Evolutionary conservation across 2,329 filamentous ascomycete species (phyloP).

Genomic region (Calonectria naviculata): DNA sequence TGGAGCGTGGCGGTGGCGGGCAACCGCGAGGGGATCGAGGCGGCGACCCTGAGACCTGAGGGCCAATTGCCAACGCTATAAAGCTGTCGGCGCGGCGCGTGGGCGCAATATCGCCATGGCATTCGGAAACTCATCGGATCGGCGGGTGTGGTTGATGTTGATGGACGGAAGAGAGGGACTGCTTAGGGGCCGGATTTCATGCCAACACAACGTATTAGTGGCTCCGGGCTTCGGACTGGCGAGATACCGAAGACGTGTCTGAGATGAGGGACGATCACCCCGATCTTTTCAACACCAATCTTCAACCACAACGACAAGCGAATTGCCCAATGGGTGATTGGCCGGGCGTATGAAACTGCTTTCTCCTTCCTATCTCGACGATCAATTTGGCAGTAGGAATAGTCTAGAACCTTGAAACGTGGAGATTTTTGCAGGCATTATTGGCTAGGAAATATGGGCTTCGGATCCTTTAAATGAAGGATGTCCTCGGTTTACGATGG

Average conservation of each 20-base stretch:
- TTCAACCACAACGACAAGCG: background rate
- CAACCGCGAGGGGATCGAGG: background rate
- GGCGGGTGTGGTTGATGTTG: conserved; percentile 22
- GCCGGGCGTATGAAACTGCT: background rate
- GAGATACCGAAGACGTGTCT: conserved; percentile 4
- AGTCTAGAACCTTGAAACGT: background rate
- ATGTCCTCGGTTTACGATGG: background rate
- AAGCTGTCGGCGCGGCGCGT: conserved; percentile 30
- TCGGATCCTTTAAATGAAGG: conserved; percentile 1
- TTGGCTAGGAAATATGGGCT: conserved; percentile 19
- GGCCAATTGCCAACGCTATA: conserved; percentile 30
- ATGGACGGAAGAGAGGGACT: conserved; percentile 18
- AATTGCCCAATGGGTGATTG: background rate
- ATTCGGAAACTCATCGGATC: conserved; percentile 46
- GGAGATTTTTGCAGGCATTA: conserved; percentile 14
- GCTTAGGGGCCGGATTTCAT: conserved; percentile 27
- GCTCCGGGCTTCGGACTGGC: conserved; percentile 23
- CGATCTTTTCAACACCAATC: background rate
- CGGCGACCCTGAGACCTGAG: conserved; percentile 7
- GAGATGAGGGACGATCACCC: background rate
- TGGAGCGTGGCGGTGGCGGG: conserved; percentile 20
- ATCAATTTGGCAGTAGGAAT: background rate
- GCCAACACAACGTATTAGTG: conserved; percentile 39
- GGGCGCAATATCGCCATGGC: conserved; percentile 44
- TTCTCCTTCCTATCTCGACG: conserved; percentile 1